phyloP scores from a whole-genome alignment of 148 eudicot genomes.

The Vaccinium vitisidaea region DNA sequence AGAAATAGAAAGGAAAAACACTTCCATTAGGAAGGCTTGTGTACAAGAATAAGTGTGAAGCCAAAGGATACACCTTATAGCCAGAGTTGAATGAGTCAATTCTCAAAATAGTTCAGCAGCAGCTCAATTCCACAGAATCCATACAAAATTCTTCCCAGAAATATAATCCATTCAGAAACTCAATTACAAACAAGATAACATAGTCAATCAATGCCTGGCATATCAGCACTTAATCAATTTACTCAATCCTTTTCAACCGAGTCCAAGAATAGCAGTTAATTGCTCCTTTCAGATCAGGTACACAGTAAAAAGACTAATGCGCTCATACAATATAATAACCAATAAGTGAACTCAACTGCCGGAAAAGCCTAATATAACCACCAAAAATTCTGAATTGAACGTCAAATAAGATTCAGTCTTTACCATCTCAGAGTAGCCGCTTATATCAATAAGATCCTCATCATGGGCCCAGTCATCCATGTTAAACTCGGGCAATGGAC shows the following conservation, averaged over 20 bases:
- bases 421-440: constrained; percentile 89
- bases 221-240: not conserved
- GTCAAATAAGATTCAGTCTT: not conserved
- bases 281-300: constrained; percentile 2
- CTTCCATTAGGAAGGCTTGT: not conserved
- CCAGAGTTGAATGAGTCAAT: not conserved
- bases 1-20: not conserved
- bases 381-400: not conserved
- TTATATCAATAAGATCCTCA: constrained; percentile 84
- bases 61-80: no score
- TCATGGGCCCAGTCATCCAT: constrained; percentile 87
- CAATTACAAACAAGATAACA: not conserved
- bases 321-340: not conserved
- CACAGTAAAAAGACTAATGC: not conserved
- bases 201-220: not conserved
- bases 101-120: not conserved
- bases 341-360: not conserved
- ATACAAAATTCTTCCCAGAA: not conserved
- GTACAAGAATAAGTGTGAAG: not conserved
- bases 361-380: not conserved
- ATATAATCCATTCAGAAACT: not conserved
- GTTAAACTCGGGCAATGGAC: constrained; percentile 60
- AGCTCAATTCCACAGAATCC: not conserved
- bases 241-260: not conserved
- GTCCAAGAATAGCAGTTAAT: not conserved